These are phyloP conservation scores for Zymoseptoria ardabiliae DNA, from an alignment of 2,329 filamentous ascomycete genomes.

Conservation along the genomic window DNA sequence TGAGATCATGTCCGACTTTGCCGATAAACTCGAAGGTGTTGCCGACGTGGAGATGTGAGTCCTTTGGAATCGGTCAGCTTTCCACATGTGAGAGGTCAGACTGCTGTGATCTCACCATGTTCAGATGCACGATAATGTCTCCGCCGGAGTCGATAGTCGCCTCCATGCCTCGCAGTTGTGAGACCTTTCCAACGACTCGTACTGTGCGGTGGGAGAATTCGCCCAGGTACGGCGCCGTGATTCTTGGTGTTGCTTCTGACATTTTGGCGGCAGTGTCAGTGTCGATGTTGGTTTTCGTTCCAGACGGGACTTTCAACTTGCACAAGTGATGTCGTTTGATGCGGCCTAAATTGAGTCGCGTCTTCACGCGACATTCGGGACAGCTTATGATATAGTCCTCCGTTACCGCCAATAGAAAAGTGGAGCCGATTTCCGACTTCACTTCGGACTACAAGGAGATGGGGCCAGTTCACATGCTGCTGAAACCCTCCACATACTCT, in stretches of 20 bases:
- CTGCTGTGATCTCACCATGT: conserved; percentile 53
- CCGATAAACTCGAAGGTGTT: conserved; percentile 72
- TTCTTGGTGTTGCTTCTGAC: conserved; percentile 70
- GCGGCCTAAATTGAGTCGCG: background rate
- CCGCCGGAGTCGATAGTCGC: conserved; percentile 76
- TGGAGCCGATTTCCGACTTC: background rate
- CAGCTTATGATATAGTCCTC: background rate
- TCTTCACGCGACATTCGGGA: background rate
- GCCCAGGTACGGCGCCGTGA: conserved; percentile 73
- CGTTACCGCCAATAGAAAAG: background rate
- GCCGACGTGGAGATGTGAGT: conserved; percentile 60
- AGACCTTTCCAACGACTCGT: conserved; percentile 78
- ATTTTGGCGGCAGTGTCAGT: conserved; percentile 39
- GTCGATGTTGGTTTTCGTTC: background rate
- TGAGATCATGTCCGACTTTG: conserved; percentile 67
- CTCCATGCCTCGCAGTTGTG: conserved; percentile 70
- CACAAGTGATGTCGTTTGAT: background rate
- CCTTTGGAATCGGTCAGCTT: conserved; percentile 40
- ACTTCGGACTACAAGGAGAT: background rate
- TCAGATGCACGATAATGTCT: conserved; percentile 64
- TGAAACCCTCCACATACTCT: background rate
- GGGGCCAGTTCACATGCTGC: background rate
- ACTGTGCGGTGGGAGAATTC: conserved; percentile 65
- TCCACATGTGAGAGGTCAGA: background rate
- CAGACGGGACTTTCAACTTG: too few relatives aligned